A percentile compares a stretch with the other conserved stretches of the same genome.
phyloP scores from a whole-genome alignment of 2,329 filamentous ascomycete genomes.

The Alternaria longipes region DNA sequence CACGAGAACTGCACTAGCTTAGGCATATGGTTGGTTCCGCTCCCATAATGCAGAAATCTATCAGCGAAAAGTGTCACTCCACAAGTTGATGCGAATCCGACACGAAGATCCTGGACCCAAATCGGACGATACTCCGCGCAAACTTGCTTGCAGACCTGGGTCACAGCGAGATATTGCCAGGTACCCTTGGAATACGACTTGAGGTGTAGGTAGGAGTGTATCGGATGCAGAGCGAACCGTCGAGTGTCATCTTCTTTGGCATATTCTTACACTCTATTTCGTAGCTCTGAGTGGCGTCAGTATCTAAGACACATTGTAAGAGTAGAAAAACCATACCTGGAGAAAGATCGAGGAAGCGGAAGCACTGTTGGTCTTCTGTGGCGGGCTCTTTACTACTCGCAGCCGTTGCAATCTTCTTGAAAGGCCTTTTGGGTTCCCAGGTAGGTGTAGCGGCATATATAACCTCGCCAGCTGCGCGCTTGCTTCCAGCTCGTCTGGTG shows the following conservation, averaged over 20 bases:
- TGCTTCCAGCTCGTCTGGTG: background rate
- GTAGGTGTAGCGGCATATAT: background rate
- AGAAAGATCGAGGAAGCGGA: background rate
- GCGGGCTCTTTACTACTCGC: too few relatives aligned
- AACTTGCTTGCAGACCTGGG: background rate
- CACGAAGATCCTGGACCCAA: background rate
- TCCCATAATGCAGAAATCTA: background rate
- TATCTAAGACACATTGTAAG: background rate
- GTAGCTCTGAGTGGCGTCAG: fast-evolving
- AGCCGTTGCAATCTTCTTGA: background rate
- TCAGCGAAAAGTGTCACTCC: background rate
- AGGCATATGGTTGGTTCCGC: background rate
- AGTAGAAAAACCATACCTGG: background rate
- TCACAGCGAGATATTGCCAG: constrained; percentile 1
- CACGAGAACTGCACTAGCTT: background rate
- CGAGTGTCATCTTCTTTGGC: background rate
- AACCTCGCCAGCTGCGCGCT: background rate
- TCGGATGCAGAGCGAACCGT: too few relatives aligned
- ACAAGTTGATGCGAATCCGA: background rate
- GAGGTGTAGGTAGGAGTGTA: background rate
- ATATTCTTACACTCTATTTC: background rate
- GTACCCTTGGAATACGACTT: background rate
- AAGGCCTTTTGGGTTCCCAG: background rate
- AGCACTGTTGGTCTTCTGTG: background rate
- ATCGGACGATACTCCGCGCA: constrained; percentile 13